Percentiles rank a stretch among this genome's conserved stretches.
These are phyloP conservation scores for Hura crepitans DNA, from an alignment of 441 rosid genomes.

Conservation along the genomic window DNA sequence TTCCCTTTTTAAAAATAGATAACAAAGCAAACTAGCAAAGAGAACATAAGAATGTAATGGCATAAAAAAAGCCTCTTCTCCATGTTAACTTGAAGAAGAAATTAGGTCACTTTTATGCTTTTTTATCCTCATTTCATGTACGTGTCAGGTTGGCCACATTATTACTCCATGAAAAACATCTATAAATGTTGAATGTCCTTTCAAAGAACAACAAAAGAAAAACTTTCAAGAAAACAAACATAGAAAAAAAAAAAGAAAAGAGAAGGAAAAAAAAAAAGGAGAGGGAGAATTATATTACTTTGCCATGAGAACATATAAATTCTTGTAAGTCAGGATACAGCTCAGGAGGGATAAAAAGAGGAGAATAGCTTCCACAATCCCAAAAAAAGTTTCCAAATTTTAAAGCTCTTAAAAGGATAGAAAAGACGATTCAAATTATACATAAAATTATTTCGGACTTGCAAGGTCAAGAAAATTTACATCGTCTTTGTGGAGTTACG, in stretches of 20 bases:
- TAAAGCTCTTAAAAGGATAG: too few species aligned
- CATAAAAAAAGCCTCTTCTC: too few species aligned
- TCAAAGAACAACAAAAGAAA: not conserved
- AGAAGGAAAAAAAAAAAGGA: not conserved
- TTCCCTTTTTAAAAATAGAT: too few species aligned
- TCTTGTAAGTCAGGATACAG: not conserved
- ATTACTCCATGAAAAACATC: too few species aligned
- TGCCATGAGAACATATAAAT: not conserved
- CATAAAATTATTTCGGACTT: constrained; percentile 29
- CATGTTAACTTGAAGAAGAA: too few species aligned
- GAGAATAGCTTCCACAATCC: not conserved
- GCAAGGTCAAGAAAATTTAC: constrained; percentile 75
- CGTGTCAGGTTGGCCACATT: too few species aligned
- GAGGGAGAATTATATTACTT: too few species aligned
- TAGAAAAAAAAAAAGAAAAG: not conserved
- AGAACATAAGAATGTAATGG: too few species aligned
- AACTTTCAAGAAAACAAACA: not conserved
- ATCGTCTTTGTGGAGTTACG: constrained; percentile 9
- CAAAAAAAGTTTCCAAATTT: not conserved
- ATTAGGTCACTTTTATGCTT: too few species aligned
- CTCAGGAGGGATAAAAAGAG: constrained; percentile 13
- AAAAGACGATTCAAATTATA: not conserved
- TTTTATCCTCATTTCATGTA: too few species aligned
- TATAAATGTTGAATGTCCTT: too few species aligned
- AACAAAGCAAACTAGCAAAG: too few species aligned